phyloP scores from a whole-genome alignment of 1,284 basidiomycete species.

The Boletus semigastroideus region DNA sequence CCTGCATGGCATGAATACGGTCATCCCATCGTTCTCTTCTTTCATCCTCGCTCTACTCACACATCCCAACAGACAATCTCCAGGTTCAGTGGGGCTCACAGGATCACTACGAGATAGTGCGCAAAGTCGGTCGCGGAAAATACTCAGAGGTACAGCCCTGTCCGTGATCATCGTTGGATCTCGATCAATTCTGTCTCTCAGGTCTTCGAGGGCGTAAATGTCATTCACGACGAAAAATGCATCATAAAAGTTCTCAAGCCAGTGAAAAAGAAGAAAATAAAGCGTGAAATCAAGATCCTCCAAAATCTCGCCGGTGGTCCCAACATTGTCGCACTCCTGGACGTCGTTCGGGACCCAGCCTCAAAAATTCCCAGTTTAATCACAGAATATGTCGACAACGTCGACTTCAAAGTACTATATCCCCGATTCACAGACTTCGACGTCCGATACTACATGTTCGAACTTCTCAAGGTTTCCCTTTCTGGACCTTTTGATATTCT shows the following conservation, averaged over 20 bases:
- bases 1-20: conserved; percentile 83
- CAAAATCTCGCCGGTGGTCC: conserved; percentile 97
- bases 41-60: conserved; percentile 20
- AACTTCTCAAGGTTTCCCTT: conserved; percentile 81
- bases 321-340: conserved; percentile 85
- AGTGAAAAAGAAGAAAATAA: conserved; percentile 99
- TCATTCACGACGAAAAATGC: conserved; percentile 91
- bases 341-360: conserved; percentile 92
- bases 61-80: conserved; percentile 66
- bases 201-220: conserved; percentile 98
- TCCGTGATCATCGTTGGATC: conserved; percentile 13
- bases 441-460: conserved; percentile 95
- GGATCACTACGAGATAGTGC: conserved; percentile 98
- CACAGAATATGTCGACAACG: conserved; percentile 98
- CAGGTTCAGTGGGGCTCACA: conserved; percentile 95
- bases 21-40: conserved; percentile 14
- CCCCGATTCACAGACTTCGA: conserved; percentile 94
- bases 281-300: conserved; percentile 98
- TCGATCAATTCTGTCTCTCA: conserved; percentile 33
- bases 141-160: conserved; percentile 78
- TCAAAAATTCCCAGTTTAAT: conserved; percentile 97
- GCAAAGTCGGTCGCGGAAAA: conserved; percentile 96
- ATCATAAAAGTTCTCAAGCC: conserved; percentile 99
- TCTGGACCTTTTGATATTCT: conserved; percentile 5
- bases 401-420: conserved; percentile 97